Percentiles rank a stretch among this genome's conserved stretches.
Conservation (phyloP, 129 eudicot species). For the Oenanthe sinensis region DNA sequence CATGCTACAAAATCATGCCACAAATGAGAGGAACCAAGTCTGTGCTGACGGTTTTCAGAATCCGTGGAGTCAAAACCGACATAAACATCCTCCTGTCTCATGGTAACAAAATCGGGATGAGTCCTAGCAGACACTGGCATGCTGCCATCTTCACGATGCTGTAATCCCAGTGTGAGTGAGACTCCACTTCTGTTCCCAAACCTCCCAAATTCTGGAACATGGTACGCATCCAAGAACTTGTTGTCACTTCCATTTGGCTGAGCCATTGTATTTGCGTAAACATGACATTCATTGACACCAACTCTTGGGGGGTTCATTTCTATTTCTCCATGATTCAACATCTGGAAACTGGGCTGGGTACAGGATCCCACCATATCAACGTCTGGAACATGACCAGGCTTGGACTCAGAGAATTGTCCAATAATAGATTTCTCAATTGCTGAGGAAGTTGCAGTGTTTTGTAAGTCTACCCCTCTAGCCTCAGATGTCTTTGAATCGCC, state of each 20-base stretch:
- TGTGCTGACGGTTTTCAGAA: slow-evolving; percentile 41
- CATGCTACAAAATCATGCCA: slow-evolving; percentile 62
- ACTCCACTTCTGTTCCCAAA: slow-evolving; percentile 47
- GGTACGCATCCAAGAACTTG: slow-evolving; percentile 28
- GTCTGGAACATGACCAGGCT: slow-evolving; percentile 23
- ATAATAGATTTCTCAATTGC: slow-evolving; percentile 7
- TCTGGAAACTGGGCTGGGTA: slow-evolving; percentile 19
- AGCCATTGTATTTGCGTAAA: slow-evolving; percentile 13
- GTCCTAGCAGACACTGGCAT: slow-evolving; percentile 31
- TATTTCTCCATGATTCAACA: slow-evolving; percentile 6
- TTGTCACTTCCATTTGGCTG: slow-evolving; percentile 17
- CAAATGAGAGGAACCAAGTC: slow-evolving; percentile 46
- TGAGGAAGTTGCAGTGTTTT: slow-evolving; percentile 37
- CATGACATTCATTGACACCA: background rate
- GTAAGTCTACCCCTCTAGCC: slow-evolving; percentile 33
- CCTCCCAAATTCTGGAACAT: slow-evolving; percentile 35
- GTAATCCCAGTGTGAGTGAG: slow-evolving; percentile 69
- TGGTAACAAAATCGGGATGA: slow-evolving; percentile 25
- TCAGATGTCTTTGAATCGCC: slow-evolving; percentile 22
- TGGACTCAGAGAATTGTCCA: slow-evolving; percentile 27
- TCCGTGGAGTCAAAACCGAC: slow-evolving; percentile 44
- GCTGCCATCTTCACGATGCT: slow-evolving; percentile 49
- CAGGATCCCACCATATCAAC: slow-evolving; percentile 39
- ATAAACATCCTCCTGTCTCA: slow-evolving; percentile 33
- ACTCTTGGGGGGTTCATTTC: slow-evolving; percentile 3